phyloP scores from a whole-genome alignment of 164 flowering plant species.

The Nymphaea colorata region DNA sequence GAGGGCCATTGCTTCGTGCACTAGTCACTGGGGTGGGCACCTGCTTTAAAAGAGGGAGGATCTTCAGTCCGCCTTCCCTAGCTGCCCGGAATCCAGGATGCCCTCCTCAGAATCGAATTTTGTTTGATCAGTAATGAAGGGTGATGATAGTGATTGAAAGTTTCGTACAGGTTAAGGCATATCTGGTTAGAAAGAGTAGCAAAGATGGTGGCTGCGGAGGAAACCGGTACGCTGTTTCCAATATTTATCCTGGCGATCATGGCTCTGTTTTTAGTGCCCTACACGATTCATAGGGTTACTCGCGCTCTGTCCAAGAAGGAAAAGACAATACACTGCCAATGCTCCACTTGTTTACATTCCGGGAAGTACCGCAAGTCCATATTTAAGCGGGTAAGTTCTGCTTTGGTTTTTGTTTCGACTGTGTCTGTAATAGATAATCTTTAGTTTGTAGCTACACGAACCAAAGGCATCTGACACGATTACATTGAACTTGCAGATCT shows the following conservation, averaged over 20 bases:
- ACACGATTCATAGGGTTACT: constrained; percentile 59
- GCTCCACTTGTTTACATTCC: constrained; percentile 58
- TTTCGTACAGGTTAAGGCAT: neutral
- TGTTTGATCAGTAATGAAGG: neutral
- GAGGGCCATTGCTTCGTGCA: no score
- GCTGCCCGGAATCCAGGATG: no score
- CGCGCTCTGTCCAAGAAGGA: constrained; percentile 62
- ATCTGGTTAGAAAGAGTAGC: neutral
- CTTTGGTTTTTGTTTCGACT: no score
- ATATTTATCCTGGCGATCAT: constrained; percentile 86
- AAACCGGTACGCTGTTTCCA: constrained; percentile 76
- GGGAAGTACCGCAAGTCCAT: constrained; percentile 83
- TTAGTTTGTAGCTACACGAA: no score
- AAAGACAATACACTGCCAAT: constrained; percentile 63
- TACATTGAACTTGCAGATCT: constrained; percentile 38
- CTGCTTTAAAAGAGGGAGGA: no score
- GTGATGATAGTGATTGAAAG: neutral
- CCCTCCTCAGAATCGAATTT: no score
- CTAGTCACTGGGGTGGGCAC: no score
- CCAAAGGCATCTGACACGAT: no score
- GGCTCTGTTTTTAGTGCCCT: constrained; percentile 93
- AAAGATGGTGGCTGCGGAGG: constrained; percentile 76
- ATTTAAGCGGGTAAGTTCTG: constrained; percentile 43
- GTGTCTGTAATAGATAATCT: neutral
- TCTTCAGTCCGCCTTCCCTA: no score